phyloP scores from a whole-genome alignment of 2,329 filamentous ascomycete species.

The Metarhizium rileyi region DNA sequence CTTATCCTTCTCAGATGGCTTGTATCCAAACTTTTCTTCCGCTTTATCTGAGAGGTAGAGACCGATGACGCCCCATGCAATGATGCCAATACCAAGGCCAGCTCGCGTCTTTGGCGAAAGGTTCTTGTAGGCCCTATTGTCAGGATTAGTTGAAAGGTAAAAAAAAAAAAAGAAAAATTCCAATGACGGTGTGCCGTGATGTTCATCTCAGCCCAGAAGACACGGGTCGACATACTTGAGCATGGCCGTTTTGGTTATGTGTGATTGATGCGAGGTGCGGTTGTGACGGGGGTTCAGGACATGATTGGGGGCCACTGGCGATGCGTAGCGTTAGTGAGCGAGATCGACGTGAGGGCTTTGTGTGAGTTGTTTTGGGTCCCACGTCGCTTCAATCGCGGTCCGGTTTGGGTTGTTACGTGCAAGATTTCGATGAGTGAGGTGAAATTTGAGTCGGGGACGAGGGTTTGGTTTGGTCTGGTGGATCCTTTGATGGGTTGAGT shows the following conservation, averaged over 20 bases:
- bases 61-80: conserved; percentile 66
- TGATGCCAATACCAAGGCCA: conserved; percentile 61
- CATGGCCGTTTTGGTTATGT: too few species aligned
- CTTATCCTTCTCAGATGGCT: conserved; percentile 63
- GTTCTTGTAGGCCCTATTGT: conserved; percentile 54
- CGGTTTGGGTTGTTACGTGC: not conserved
- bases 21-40: conserved; percentile 64
- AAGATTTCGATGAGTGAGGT: not conserved
- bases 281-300: not conserved
- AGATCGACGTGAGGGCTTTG: too few species aligned
- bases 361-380: too few species aligned
- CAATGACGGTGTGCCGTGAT: too few species aligned
- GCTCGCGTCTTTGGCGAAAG: conserved; percentile 62
- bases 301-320: not conserved
- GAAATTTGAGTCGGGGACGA: not conserved
- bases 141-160: not conserved
- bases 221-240: conserved; percentile 8
- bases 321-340: not conserved
- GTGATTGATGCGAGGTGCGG: not conserved
- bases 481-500: not conserved
- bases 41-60: conserved; percentile 64
- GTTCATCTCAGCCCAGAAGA: too few species aligned
- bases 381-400: too few species aligned
- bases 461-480: not conserved
- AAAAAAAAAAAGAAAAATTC: not conserved